Evolutionary conservation across 2,329 filamentous ascomycete genomes (phyloP).

Genomic region (Ophiocordyceps australis): DNA sequence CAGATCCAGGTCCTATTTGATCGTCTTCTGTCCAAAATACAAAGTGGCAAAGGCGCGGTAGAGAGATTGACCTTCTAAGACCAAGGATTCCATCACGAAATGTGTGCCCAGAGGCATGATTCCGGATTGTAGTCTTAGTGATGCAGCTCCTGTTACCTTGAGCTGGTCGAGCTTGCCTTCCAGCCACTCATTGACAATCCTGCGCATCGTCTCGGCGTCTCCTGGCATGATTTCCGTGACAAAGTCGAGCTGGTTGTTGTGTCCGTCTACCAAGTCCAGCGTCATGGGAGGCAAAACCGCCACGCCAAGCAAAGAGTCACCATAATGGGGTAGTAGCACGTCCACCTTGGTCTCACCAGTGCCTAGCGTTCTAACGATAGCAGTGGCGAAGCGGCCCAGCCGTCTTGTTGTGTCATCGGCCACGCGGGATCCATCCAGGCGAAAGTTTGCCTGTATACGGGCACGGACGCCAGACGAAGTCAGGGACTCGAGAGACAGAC

Average conservation of each 20-base stretch:
- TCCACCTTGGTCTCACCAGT: conserved; percentile 54
- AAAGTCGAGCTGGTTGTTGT: conserved; percentile 63
- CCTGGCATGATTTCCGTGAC: conserved; percentile 60
- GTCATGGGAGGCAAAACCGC: conserved; percentile 59
- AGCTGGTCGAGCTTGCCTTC: conserved; percentile 57
- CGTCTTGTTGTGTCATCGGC: conserved; percentile 51
- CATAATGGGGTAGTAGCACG: conserved; percentile 71
- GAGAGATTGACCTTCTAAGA: conserved; percentile 69
- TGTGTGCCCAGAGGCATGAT: conserved; percentile 65
- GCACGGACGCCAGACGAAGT: conserved; percentile 62
- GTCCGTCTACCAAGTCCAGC: conserved; percentile 60
- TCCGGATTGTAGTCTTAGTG: conserved; percentile 61
- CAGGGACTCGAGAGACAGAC: conserved; percentile 70
- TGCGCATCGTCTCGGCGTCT: conserved; percentile 57
- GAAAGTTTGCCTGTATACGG: conserved; percentile 66
- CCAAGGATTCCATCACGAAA: conserved; percentile 51
- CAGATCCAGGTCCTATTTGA: conserved; percentile 11
- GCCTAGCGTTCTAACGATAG: conserved; percentile 60
- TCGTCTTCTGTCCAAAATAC: conserved; percentile 40
- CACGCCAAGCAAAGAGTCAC: conserved; percentile 57
- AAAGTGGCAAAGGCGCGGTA: conserved; percentile 42
- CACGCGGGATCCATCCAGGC: conserved; percentile 62
- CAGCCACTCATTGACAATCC: conserved; percentile 76
- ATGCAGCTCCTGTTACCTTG: conserved; percentile 53
- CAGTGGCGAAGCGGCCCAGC: conserved; percentile 62